phyloP scores from a whole-genome alignment of 139 green algal genomes.

The Picochlorum sp. region DNA sequence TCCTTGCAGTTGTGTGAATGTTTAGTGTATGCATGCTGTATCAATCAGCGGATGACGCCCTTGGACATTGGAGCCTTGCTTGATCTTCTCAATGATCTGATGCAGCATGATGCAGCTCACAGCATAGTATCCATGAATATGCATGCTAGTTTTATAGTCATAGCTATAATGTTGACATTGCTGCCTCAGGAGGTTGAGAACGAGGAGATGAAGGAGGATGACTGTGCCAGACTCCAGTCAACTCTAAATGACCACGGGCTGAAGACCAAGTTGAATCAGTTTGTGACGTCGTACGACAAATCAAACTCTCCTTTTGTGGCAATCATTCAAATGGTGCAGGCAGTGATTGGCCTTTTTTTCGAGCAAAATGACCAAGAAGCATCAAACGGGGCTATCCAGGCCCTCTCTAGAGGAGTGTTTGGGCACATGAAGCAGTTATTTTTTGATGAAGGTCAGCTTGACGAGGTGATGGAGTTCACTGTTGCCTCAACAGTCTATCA shows the following conservation, averaged over 20 bases:
- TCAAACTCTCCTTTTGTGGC: conserved; percentile 15
- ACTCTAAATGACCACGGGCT: conserved; percentile 16
- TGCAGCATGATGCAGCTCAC: conserved; percentile 17
- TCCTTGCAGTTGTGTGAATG: conserved; percentile 34
- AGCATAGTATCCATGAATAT: conserved; percentile 8
- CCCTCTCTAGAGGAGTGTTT: conserved; percentile 16
- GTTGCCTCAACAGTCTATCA: conserved; percentile 44
- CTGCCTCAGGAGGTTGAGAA: conserved; percentile 25
- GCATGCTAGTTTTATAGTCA: conserved; percentile 29
- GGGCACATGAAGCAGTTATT: conserved; percentile 19
- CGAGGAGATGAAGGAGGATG: conserved; percentile 10
- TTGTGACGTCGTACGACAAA: neutral
- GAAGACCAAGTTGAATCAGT: conserved; percentile 15
- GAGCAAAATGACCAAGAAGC: conserved; percentile 18
- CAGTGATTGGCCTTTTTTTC: conserved; percentile 32
- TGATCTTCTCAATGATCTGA: conserved; percentile 35
- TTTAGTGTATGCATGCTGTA: conserved; percentile 47
- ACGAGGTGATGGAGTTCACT: conserved; percentile 4
- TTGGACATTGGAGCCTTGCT: conserved; percentile 36
- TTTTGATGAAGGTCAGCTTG: conserved; percentile 21
- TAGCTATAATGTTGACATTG: conserved; percentile 21
- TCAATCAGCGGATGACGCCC: conserved; percentile 30
- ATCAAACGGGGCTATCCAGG: conserved; percentile 13
- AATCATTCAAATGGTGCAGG: conserved; percentile 42
- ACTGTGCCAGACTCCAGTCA: conserved; percentile 18